phyloP scores from a whole-genome alignment of 768 basidiomycete species.

The Suillus subluteus region DNA sequence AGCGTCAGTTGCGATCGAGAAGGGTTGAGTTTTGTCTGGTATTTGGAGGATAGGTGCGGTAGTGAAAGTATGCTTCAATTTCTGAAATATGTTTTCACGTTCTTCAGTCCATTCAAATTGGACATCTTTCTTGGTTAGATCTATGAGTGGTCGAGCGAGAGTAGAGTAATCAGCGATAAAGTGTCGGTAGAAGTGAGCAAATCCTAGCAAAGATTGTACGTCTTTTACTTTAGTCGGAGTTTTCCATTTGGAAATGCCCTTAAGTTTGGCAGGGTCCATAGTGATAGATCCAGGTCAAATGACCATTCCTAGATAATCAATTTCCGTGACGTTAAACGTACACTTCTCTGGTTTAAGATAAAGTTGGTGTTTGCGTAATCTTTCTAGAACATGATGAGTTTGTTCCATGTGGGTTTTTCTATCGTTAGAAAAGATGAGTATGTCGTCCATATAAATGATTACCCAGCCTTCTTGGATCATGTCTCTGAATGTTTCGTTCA shows the following conservation, averaged over 20 bases:
- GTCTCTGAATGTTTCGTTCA: conserved; percentile 24
- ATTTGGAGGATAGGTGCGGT: neutral
- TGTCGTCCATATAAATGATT: conserved; percentile 31
- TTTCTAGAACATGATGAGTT: conserved; percentile 27
- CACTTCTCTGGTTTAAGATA: conserved; percentile 25
- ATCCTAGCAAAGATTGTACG: conserved; percentile 27
- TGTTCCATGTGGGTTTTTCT: conserved; percentile 16
- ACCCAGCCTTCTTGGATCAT: conserved; percentile 26
- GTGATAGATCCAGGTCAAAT: neutral
- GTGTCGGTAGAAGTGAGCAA: conserved; percentile 33
- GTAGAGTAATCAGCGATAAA: conserved; percentile 34
- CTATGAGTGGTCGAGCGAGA: conserved; percentile 26
- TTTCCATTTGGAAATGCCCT: neutral
- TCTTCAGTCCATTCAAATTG: conserved; percentile 29
- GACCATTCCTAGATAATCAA: neutral
- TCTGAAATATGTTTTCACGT: conserved; percentile 28
- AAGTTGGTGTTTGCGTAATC: conserved; percentile 35
- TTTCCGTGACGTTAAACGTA: neutral
- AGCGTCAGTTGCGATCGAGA: conserved; percentile 12
- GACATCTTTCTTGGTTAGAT: conserved; percentile 29
- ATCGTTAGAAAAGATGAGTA: conserved; percentile 25
- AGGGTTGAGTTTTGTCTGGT: conserved; percentile 10
- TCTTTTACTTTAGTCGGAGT: neutral
- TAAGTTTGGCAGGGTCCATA: neutral
- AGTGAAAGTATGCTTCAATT: conserved; percentile 30